Conservation (phyloP, 2,329 filamentous ascomycete species). For the Phialocephala subalpina region DNA sequence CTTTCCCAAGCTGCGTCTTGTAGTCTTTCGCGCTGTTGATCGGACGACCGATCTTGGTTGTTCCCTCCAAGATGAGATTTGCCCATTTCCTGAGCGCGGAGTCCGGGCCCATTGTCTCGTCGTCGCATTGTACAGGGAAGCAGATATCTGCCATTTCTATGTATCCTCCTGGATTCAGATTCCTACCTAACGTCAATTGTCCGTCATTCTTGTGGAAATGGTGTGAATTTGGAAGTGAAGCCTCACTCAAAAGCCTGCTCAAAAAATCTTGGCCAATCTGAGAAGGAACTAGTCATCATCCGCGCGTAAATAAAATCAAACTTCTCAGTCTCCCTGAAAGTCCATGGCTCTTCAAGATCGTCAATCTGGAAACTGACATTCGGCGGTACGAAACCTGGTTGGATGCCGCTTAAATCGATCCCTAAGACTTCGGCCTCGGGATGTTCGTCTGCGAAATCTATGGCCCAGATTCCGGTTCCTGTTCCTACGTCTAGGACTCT, state of each 20-base stretch:
- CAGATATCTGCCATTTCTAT: constrained; percentile 44
- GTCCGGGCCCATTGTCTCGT: constrained; percentile 39
- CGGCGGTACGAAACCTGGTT: constrained; percentile 56
- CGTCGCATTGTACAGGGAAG: constrained; percentile 44
- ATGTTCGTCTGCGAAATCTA: constrained; percentile 34
- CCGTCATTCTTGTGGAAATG: background rate
- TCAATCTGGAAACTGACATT: constrained; percentile 65
- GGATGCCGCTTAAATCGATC: constrained; percentile 50
- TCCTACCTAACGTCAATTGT: too few relatives aligned
- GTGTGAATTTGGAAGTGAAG: background rate
- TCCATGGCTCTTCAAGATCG: constrained; percentile 64
- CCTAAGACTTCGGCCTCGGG: constrained; percentile 42
- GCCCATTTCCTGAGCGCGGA: constrained; percentile 29
- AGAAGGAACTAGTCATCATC: constrained; percentile 28
- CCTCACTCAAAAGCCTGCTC: constrained; percentile 20
- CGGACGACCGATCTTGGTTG: constrained; percentile 42
- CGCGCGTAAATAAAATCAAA: constrained; percentile 67
- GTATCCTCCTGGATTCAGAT: constrained; percentile 42
- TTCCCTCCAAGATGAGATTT: constrained; percentile 43
- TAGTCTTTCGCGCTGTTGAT: constrained; percentile 41
- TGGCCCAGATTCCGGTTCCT: constrained; percentile 31
- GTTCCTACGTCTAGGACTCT: constrained; percentile 24
- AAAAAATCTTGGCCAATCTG: constrained; percentile 28
- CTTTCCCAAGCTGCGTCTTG: constrained; percentile 28
- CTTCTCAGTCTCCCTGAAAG: constrained; percentile 53